These are phyloP conservation scores for Tetraselmis chui DNA, from an alignment of 139 green algal species.

Conservation along the genomic window DNA sequence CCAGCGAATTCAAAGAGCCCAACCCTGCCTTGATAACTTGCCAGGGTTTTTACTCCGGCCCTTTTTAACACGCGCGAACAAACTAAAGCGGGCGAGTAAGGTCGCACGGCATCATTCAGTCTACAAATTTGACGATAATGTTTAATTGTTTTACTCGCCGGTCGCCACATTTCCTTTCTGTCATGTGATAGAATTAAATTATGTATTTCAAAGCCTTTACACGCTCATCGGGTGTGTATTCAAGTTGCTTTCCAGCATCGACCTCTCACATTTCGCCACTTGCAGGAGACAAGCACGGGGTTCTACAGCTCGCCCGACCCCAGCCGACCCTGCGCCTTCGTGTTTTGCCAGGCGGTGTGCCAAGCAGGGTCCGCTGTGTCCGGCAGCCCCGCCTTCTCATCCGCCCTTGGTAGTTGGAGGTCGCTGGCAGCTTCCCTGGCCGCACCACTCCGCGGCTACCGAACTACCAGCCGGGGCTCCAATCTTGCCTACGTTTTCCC, in stretches of 20 bases:
- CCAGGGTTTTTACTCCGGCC: background rate
- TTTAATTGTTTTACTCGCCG: background rate
- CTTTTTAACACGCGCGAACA: too few relatives aligned
- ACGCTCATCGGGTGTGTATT: background rate
- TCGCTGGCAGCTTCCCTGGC: background rate
- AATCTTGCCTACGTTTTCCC: background rate
- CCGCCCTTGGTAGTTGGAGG: background rate
- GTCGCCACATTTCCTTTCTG: background rate
- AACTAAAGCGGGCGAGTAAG: too few relatives aligned
- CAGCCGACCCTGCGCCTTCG: background rate
- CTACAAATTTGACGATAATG: background rate
- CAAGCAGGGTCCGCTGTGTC: background rate
- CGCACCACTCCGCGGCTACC: background rate
- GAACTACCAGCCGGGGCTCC: background rate
- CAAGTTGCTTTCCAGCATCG: background rate
- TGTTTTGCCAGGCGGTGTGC: background rate
- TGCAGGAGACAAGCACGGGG: background rate
- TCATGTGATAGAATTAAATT: background rate
- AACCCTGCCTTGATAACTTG: background rate
- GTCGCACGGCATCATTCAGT: too few relatives aligned
- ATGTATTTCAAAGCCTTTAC: background rate
- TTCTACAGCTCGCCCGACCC: background rate
- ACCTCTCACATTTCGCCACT: background rate
- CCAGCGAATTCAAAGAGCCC: too few relatives aligned
- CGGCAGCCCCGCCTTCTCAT: background rate